Evolutionary conservation across 2,329 filamentous ascomycete genomes (phyloP).

Genomic region (Beauveria rudraprayagi): DNA sequence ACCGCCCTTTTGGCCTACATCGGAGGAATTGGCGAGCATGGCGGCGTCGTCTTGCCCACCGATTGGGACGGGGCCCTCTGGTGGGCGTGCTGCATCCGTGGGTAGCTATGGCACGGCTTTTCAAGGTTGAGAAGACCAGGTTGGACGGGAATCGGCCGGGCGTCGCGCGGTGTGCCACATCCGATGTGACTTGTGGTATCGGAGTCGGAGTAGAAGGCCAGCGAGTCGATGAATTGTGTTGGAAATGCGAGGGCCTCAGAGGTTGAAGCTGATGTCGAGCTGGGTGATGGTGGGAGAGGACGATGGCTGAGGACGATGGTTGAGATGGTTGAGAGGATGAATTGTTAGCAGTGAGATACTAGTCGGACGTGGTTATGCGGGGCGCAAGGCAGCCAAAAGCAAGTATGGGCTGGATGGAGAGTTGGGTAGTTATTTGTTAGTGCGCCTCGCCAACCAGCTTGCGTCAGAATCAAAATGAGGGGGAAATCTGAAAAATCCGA

Average conservation of each 20-base stretch:
- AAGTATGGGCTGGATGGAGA: neutral
- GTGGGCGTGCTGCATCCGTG: constrained; percentile 30
- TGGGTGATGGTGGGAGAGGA: neutral
- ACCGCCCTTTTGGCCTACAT: constrained; percentile 13
- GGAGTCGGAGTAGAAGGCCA: neutral
- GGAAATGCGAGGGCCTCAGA: neutral
- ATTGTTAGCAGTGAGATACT: constrained; percentile 1
- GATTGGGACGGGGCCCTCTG: constrained; percentile 30
- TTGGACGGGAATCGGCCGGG: constrained; percentile 10
- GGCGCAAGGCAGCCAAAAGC: constrained; percentile 7
- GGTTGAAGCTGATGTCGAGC: neutral
- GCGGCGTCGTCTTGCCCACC: constrained; percentile 27
- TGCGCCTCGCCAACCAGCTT: neutral
- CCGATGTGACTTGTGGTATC: neutral
- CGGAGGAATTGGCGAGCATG: constrained; percentile 26
- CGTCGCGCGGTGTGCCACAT: constrained; percentile 8
- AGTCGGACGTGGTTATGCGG: constrained; percentile 1
- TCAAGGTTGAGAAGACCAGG: constrained; percentile 13
- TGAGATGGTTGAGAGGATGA: neutral
- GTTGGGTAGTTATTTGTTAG: neutral
- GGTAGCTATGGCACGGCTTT: constrained; percentile 1
- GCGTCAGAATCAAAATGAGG: neutral
- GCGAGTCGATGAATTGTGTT: neutral
- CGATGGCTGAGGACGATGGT: neutral
- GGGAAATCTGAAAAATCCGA: too few relatives aligned